phyloP scores from a whole-genome alignment of 1,284 basidiomycete species.

The Sanguinoderma infundibulare region DNA sequence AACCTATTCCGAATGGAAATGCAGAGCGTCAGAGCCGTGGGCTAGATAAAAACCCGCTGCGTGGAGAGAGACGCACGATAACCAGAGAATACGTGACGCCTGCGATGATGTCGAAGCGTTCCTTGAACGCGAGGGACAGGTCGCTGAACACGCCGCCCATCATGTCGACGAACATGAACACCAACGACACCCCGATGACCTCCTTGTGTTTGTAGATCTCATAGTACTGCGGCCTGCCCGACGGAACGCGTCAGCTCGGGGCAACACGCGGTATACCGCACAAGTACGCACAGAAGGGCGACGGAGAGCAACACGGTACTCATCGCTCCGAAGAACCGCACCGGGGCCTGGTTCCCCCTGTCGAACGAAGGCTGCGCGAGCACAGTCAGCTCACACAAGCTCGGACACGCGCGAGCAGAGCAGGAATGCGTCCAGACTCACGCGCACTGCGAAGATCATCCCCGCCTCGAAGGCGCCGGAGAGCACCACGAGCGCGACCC shows the following conservation, averaged over 20 bases:
- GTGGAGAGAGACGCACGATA: conserved; percentile 44
- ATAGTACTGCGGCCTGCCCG: conserved; percentile 56
- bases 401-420: no score
- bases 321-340: conserved; percentile 69
- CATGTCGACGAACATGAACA: conserved; percentile 76
- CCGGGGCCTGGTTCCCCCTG: conserved; percentile 50
- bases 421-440: no score
- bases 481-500: conserved; percentile 43
- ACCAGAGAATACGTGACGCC: conserved; percentile 67
- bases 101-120: conserved; percentile 68
- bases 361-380: conserved; percentile 44
- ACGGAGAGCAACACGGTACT: conserved; percentile 63
- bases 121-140: conserved; percentile 73
- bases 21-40: not conserved
- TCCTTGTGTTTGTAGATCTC: conserved; percentile 76
- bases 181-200: conserved; percentile 74
- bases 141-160: conserved; percentile 75
- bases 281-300: conserved; percentile 56
- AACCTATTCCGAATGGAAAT: conserved; percentile 40
- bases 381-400: not conserved
- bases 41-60: not conserved
- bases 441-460: conserved; percentile 61
- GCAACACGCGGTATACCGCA: no score
- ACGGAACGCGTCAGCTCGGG: not conserved
- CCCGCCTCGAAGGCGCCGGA: conserved; percentile 64